phyloP scores from a whole-genome alignment of 331 rosid genomes.

The Rosa hybrid region DNA sequence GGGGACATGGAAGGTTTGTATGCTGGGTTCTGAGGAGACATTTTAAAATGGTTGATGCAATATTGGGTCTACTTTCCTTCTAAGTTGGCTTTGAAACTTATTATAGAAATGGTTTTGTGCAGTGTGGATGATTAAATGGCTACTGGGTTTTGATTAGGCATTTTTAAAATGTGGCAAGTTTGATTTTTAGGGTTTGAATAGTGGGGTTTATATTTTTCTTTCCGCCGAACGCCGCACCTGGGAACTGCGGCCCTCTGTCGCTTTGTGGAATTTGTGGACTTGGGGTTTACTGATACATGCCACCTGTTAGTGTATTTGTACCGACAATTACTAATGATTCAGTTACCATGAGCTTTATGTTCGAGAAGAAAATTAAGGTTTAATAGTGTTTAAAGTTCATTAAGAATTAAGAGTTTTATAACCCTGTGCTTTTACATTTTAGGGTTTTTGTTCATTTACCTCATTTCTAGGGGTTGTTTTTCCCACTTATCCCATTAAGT shows the following conservation, averaged over 20 bases:
- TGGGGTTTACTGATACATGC: constrained; percentile 23
- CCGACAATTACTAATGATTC: constrained; percentile 36
- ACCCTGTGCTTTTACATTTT: neutral
- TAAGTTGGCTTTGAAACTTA: constrained; percentile 24
- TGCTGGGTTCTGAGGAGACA: constrained; percentile 76
- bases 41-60: constrained; percentile 50
- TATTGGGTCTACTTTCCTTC: constrained; percentile 25
- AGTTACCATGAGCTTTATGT: constrained; percentile 2
- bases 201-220: constrained; percentile 44
- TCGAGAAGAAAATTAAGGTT: neutral
- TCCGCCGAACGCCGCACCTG: constrained; percentile 97
- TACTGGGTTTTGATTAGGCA: neutral
- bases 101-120: neutral
- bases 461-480: no score
- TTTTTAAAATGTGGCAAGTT: constrained; percentile 4
- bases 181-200: constrained; percentile 32
- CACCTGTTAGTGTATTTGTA: constrained; percentile 43
- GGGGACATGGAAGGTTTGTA: constrained; percentile 47
- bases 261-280: constrained; percentile 29
- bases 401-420: neutral
- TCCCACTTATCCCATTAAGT: no score
- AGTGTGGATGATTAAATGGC: constrained; percentile 14
- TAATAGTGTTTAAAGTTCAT: neutral
- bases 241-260: constrained; percentile 75
- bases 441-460: no score